Evolutionary conservation across 2,329 filamentous ascomycete genomes (phyloP).

Genomic region (Colletotrichum noveboracense): DNA sequence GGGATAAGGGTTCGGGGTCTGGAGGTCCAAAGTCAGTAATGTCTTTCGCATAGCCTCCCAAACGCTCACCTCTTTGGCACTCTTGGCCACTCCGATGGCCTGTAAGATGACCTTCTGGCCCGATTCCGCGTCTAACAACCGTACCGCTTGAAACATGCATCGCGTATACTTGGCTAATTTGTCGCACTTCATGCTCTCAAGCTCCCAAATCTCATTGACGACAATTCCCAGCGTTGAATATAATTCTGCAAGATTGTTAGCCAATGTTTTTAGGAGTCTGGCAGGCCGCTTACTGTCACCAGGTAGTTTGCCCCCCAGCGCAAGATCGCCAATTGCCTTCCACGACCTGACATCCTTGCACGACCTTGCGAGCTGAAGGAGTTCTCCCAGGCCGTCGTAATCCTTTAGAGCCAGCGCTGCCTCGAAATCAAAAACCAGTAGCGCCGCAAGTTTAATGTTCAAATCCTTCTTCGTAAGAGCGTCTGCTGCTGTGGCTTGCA

Average conservation of each 20-base stretch:
- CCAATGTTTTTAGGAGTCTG: neutral
- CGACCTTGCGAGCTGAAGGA: slow-evolving; percentile 58
- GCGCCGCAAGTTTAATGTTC: slow-evolving; percentile 63
- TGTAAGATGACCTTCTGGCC: slow-evolving; percentile 70
- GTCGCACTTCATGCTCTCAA: slow-evolving; percentile 58
- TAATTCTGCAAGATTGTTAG: slow-evolving; percentile 41
- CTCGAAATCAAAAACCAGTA: slow-evolving; percentile 83
- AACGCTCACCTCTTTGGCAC: slow-evolving; percentile 50
- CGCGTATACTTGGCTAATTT: slow-evolving; percentile 79
- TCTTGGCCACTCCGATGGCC: slow-evolving; percentile 57
- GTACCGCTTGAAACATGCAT: slow-evolving; percentile 73
- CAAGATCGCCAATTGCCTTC: slow-evolving; percentile 70
- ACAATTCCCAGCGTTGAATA: slow-evolving; percentile 67
- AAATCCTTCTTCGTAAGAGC: slow-evolving; percentile 57
- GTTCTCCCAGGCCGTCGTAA: slow-evolving; percentile 68
- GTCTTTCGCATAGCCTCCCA: neutral
- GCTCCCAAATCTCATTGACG: slow-evolving; percentile 69
- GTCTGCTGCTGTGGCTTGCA: slow-evolving; percentile 42
- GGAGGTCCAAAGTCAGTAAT: slow-evolving; percentile 13
- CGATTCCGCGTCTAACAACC: slow-evolving; percentile 60
- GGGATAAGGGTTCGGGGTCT: slow-evolving; percentile 61
- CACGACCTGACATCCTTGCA: slow-evolving; percentile 54
- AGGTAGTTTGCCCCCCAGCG: slow-evolving; percentile 60
- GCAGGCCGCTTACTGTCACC: slow-evolving; percentile 46
- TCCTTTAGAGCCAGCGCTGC: slow-evolving; percentile 68